Conservation (phyloP, 305 asterid genomes). For the Fraxinus velutina region DNA sequence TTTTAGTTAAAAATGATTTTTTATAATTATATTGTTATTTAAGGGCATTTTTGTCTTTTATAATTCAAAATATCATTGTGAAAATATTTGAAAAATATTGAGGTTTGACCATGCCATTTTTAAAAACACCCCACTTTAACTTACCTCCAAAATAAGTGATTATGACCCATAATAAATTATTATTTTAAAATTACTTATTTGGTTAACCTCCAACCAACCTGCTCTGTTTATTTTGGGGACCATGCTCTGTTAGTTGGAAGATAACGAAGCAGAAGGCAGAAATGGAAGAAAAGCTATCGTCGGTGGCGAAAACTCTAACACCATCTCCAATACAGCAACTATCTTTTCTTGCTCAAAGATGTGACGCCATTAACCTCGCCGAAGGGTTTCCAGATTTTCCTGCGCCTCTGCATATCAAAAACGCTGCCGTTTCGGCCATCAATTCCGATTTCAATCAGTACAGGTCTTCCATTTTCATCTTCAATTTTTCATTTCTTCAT, state of each 20-base stretch:
- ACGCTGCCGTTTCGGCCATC: slow-evolving; percentile 78
- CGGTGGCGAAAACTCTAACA: slow-evolving; percentile 52
- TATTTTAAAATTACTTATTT: neutral
- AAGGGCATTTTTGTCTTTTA: too few species aligned
- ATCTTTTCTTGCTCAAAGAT: slow-evolving; percentile 62
- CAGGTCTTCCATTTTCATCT: slow-evolving; percentile 39
- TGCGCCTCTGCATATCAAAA: slow-evolving; percentile 56
- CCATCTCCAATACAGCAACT: slow-evolving; percentile 74
- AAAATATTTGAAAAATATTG: too few species aligned
- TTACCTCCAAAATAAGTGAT: neutral
- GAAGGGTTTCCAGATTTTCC: slow-evolving; percentile 88
- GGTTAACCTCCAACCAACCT: neutral
- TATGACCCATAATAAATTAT: neutral
- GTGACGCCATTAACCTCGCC: slow-evolving; percentile 81
- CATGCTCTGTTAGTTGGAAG: neutral
- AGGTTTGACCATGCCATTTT: too few species aligned
- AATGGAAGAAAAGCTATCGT: slow-evolving; percentile 58
- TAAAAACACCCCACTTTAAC: neutral
- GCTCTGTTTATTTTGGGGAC: neutral
- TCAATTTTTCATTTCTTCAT: neutral
- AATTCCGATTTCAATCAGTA: slow-evolving; percentile 80
- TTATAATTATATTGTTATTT: too few species aligned
- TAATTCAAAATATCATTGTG: too few species aligned
- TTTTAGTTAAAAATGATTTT: too few species aligned
- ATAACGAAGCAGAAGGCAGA: neutral